Evolutionary conservation across 2,329 filamentous ascomycete species (phyloP).

Genomic region (Colletotrichum sp.): DNA sequence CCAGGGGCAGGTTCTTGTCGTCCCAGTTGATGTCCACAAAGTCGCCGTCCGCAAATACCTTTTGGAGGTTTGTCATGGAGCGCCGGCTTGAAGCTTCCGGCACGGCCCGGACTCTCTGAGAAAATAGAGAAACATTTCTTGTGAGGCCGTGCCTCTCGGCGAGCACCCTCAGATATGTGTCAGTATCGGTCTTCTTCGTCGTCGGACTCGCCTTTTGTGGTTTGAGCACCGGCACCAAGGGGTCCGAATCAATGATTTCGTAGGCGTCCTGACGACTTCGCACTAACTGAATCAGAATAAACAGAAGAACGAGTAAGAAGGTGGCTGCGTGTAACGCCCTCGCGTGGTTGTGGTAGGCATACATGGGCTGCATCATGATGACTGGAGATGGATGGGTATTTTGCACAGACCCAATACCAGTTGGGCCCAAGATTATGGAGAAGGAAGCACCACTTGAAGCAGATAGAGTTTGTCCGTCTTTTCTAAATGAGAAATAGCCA

Average conservation of each 20-base stretch:
- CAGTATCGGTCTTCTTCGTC: neutral
- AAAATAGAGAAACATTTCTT: constrained; percentile 3
- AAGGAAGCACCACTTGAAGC: neutral
- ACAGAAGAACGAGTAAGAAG: constrained; percentile 11
- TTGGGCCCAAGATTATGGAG: neutral
- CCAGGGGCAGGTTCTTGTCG: neutral
- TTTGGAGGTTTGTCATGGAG: neutral
- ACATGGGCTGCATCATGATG: constrained; percentile 4
- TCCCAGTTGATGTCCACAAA: constrained; percentile 5
- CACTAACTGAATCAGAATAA: constrained; percentile 3
- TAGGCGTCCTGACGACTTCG: constrained; percentile 5
- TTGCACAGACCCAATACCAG: neutral
- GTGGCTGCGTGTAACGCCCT: constrained; percentile 14
- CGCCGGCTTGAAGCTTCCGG: neutral
- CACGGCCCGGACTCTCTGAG: neutral
- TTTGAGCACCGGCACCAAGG: constrained; percentile 9
- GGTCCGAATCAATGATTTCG: constrained; percentile 7
- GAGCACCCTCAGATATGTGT: neutral
- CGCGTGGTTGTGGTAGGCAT: constrained; percentile 9
- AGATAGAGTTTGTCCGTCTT: neutral
- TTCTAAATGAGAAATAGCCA: neutral
- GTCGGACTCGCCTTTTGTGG: neutral
- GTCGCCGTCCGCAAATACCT: neutral
- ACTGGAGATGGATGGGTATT: neutral
- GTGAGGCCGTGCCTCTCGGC: constrained; percentile 10